Percentiles rank a stretch among this genome's conserved stretches.
phyloP scores from a whole-genome alignment of 495 filamentous ascomycete genomes.

The Hypoxylon crocopeplum region DNA sequence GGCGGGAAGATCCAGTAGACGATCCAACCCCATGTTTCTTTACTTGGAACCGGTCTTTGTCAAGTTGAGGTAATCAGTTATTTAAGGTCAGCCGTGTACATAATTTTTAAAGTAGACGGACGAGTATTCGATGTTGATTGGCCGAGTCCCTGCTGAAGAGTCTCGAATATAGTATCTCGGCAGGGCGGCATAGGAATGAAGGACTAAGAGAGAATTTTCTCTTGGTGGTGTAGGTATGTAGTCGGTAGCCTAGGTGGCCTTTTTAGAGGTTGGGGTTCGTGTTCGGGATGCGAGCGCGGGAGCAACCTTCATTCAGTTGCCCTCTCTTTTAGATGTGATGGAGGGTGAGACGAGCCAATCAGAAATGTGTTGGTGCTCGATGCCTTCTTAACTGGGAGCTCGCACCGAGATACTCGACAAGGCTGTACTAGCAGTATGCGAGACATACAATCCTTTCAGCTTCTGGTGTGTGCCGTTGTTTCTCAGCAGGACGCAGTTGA shows the following conservation, averaged over 20 bases:
- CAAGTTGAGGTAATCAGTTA: conserved; percentile 31
- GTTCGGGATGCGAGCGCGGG: conserved; percentile 39
- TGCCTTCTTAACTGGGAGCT: conserved; percentile 42
- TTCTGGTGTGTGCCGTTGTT: conserved; percentile 2
- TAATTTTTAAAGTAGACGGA: conserved; percentile 5
- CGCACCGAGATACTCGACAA: conserved; percentile 35
- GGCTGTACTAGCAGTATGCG: conserved; percentile 26
- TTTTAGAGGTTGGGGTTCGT: conserved; percentile 36
- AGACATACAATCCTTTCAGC: conserved; percentile 28
- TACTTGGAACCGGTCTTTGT: conserved; percentile 25
- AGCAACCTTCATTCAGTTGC: conserved; percentile 37
- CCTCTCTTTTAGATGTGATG: conserved; percentile 30
- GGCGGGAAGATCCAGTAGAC: conserved; percentile 36
- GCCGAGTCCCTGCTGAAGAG: conserved; percentile 10
- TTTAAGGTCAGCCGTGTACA: not conserved
- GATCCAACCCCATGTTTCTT: conserved; percentile 32
- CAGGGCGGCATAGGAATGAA: conserved; percentile 26
- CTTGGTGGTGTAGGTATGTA: conserved; percentile 17
- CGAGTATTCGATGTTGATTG: conserved; percentile 9
- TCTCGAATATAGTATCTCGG: conserved; percentile 39
- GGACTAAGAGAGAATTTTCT: conserved; percentile 10
- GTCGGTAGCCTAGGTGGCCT: conserved; percentile 25
- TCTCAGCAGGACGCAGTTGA: not conserved
- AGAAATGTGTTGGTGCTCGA: conserved; percentile 9
- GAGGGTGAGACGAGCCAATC: conserved; percentile 34